Evolutionary conservation across 257 asterid species (phyloP), one percentile per base, ranked within the genome.

Genomic region (Gardenia jasminoides): DNA sequence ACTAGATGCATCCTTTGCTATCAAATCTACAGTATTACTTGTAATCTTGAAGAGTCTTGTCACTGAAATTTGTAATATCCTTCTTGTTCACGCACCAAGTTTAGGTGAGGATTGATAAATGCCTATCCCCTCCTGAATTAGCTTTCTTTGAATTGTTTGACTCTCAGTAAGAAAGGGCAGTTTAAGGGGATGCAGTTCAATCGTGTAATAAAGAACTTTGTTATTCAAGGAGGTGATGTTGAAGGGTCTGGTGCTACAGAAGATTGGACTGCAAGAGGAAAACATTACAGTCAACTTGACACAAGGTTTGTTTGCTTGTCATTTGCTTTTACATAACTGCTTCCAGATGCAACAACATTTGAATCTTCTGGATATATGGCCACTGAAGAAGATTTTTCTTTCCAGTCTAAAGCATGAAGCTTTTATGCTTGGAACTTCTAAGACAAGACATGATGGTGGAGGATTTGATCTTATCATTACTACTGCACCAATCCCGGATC

Each of bases 401-500:
- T 68, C 36, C 81, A 86, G 89, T 65, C 77, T 82, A 89, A 95
- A 95, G 91, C 99, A 95, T 83, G 99, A 95, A 85, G 99, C 99
- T 19, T 95, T 95, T 89, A 93, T 95, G 98, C 90, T 95, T 84
- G 99, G 99, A 70, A 93, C 97, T 76, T 91, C 97, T 76, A 93
- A 91, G 91, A 84, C 86, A 48, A 94, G 84, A 82, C 88, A 82
- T 65, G 92, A 85, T 65, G 89, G 81, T 56, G 92, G 85, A 67
- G 92, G 90, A 58, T 94, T 93, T 78, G 96, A 95, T 86, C 86
- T 93, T 70, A 88, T 93, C 76, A 93, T 95, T 79, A 95, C 98
- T 26, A 95, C 97, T 26, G 97, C 97, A 9, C 99, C 98, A 61
- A 89, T 95, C 80, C 96, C 97, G 47, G 94, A 93, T 86, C 88